These are phyloP conservation scores for Phialocephala sp. DNA, from an alignment of 2,329 filamentous ascomycete genomes.

Conservation along the genomic window DNA sequence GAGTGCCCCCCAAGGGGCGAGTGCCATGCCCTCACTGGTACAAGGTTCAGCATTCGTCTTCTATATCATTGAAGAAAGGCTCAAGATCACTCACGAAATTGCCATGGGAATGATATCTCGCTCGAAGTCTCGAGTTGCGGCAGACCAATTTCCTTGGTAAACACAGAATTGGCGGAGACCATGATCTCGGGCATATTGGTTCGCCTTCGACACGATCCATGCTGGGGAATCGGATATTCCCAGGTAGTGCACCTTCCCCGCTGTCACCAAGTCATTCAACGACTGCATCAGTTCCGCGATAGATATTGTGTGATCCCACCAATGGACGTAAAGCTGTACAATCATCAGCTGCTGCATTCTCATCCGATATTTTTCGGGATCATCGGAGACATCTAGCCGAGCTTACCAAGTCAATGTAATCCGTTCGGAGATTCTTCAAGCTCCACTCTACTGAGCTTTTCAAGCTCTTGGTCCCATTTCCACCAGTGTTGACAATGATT, in stretches of 20 bases:
- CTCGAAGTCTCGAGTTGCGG: constrained; percentile 64
- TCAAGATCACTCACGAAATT: constrained; percentile 38
- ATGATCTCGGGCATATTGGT: constrained; percentile 66
- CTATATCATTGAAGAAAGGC: too few species aligned
- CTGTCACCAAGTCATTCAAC: constrained; percentile 61
- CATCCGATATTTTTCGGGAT: constrained; percentile 8
- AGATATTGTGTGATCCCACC: constrained; percentile 60
- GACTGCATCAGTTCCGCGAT: constrained; percentile 71
- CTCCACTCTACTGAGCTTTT: constrained; percentile 15
- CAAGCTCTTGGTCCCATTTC: constrained; percentile 24
- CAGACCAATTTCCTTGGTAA: constrained; percentile 69
- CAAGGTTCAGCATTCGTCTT: not conserved
- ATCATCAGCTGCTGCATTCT: not conserved
- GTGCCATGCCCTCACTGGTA: constrained; percentile 56
- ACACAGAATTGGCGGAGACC: constrained; percentile 70
- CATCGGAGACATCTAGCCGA: not conserved
- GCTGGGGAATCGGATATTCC: constrained; percentile 71
- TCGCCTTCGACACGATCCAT: constrained; percentile 69
- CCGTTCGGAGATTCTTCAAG: constrained; percentile 19
- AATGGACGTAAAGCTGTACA: constrained; percentile 21
- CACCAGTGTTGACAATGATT: constrained; percentile 20
- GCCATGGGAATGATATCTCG: constrained; percentile 65
- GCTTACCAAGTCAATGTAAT: constrained; percentile 21
- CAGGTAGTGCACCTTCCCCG: constrained; percentile 69
- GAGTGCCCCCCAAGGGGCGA: constrained; percentile 58